Percentiles rank a stretch among this genome's conserved stretches.
Conservation (phyloP, 2,329 filamentous ascomycete species). For the Calcarisporium arbuscula region DNA sequence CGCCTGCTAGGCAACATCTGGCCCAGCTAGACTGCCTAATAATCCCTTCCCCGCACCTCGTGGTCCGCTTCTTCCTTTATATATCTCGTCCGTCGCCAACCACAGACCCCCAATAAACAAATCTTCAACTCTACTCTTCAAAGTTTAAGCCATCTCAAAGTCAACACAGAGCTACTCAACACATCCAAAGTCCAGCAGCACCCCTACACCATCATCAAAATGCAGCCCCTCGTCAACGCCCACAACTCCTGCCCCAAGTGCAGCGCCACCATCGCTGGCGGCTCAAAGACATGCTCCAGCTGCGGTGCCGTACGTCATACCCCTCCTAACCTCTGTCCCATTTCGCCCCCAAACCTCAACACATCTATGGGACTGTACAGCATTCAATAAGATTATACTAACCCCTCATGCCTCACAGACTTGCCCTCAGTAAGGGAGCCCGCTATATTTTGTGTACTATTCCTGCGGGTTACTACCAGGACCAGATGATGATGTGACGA, state of each 20-base stretch:
- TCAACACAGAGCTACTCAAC: too few species aligned
- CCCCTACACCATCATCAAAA: constrained; percentile 10
- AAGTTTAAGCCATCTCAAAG: too few species aligned
- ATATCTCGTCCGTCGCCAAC: constrained; percentile 13
- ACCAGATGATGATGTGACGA: constrained; percentile 1
- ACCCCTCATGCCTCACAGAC: constrained; percentile 15
- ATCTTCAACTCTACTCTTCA: too few species aligned
- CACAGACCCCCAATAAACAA: background rate
- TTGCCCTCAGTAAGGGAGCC: constrained; percentile 23
- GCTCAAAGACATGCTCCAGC: constrained; percentile 45
- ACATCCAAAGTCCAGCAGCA: too few species aligned
- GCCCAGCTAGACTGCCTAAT: too few species aligned
- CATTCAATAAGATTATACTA: too few species aligned
- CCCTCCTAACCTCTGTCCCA: constrained; percentile 1
- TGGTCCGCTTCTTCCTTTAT: background rate
- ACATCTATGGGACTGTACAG: too few species aligned
- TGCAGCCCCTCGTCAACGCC: constrained; percentile 30
- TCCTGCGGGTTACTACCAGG: background rate
- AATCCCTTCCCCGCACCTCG: too few species aligned
- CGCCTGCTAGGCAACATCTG: too few species aligned
- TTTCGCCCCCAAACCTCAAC: constrained; percentile 1
- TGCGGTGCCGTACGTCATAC: constrained; percentile 49
- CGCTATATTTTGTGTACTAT: too few species aligned
- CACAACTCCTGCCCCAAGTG: constrained; percentile 50
- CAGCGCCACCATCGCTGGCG: constrained; percentile 37